Evolutionary conservation across 1,284 basidiomycete genomes (phyloP).

Genomic region (Ceratobasidium sp.): DNA sequence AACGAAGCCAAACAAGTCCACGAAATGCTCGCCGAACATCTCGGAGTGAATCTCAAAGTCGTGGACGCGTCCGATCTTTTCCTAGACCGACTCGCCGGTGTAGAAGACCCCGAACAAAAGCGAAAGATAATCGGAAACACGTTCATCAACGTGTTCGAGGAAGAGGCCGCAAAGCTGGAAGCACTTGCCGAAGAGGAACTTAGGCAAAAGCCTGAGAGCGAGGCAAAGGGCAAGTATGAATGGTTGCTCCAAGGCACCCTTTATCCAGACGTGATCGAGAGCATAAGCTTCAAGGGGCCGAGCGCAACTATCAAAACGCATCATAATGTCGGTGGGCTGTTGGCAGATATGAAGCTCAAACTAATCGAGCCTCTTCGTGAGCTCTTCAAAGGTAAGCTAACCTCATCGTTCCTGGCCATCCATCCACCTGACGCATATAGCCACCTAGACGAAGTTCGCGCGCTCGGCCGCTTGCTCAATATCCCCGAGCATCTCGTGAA

Average conservation of each 20-base stretch:
- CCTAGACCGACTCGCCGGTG: constrained; percentile 87
- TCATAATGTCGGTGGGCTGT: constrained; percentile 97
- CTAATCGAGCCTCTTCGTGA: constrained; percentile 98
- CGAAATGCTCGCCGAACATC: constrained; percentile 92
- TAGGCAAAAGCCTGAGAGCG: constrained; percentile 72
- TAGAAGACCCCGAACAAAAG: constrained; percentile 98
- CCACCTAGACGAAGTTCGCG: constrained; percentile 91
- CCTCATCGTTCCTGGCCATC: background rate
- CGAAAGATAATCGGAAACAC: constrained; percentile 99
- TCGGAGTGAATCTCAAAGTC: constrained; percentile 97
- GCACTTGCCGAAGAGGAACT: constrained; percentile 81
- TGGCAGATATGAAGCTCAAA: constrained; percentile 99
- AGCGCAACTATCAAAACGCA: constrained; percentile 99
- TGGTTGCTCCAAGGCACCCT: constrained; percentile 99
- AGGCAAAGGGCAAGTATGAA: constrained; percentile 91
- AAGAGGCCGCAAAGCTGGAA: constrained; percentile 92
- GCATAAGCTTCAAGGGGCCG: constrained; percentile 99
- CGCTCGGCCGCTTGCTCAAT: constrained; percentile 88
- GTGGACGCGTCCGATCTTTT: constrained; percentile 97
- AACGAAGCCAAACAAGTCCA: constrained; percentile 96
- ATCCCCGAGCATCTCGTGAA: constrained; percentile 96
- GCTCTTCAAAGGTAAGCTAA: constrained; percentile 91
- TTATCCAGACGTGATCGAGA: constrained; percentile 99
- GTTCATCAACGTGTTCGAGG: constrained; percentile 98
- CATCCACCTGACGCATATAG: constrained; percentile 6